Conservation (phyloP, 441 rosid genomes). For the Gossypium schwendimanii region DNA sequence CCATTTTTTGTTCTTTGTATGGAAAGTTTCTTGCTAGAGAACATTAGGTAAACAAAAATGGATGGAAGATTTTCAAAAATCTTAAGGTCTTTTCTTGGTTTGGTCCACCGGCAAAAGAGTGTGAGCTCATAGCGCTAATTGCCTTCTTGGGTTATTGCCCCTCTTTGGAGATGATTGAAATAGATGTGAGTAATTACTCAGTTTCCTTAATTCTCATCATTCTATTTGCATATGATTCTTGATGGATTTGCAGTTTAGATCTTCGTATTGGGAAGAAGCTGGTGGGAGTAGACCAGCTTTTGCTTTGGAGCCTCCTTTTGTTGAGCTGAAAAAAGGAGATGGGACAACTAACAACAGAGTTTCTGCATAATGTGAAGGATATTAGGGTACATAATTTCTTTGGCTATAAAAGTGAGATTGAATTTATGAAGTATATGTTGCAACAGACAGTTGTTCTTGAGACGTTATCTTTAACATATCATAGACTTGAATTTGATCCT, state of each 20-base stretch:
- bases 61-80: background rate
- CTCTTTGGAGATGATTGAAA: background rate
- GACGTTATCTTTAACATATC: background rate
- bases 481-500: background rate
- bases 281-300: background rate
- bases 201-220: background rate
- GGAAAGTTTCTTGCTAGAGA: background rate
- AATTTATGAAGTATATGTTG: slow-evolving; percentile 1
- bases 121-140: background rate
- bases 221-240: background rate
- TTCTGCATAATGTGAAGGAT: background rate
- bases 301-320: background rate
- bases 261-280: background rate
- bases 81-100: background rate
- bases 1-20: background rate
- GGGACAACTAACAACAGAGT: background rate
- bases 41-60: background rate
- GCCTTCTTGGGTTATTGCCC: background rate
- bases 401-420: slow-evolving; percentile 13
- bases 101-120: background rate
- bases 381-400: background rate
- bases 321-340: background rate
- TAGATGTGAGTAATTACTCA: background rate
- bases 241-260: background rate
- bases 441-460: slow-evolving; percentile 4